phyloP scores from a whole-genome alignment of 768 basidiomycete genomes.

The Lactarius sp. region DNA sequence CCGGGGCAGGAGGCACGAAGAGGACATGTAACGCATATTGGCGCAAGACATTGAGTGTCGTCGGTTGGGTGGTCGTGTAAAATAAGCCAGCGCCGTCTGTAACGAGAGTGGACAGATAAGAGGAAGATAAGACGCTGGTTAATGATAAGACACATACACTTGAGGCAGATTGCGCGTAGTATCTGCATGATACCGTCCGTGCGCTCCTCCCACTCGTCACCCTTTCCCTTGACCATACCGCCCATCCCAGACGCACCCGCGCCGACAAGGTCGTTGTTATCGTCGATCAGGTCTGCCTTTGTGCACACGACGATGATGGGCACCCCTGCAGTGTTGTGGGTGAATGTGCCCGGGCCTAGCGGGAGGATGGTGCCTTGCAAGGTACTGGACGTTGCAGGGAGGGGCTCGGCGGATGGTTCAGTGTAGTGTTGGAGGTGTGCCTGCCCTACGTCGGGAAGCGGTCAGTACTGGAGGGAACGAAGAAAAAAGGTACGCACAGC shows the following conservation, averaged over 20 bases:
- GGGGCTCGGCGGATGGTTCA: conserved; percentile 67
- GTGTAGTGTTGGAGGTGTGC: conserved; percentile 83
- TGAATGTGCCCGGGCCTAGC: conserved; percentile 77
- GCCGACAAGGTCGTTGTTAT: conserved; percentile 63
- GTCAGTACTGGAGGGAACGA: neutral
- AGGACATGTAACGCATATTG: conserved; percentile 81
- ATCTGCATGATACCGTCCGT: conserved; percentile 95
- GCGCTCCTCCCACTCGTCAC: conserved; percentile 90
- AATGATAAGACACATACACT: conserved; percentile 55
- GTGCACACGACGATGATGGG: conserved; percentile 88
- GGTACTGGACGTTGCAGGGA: conserved; percentile 54
- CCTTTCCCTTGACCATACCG: conserved; percentile 87
- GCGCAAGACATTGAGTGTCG: conserved; percentile 68
- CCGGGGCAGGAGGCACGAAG: conserved; percentile 67
- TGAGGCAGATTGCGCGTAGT: conserved; percentile 86
- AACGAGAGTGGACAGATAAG: neutral
- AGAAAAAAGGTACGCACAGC: conserved; percentile 49
- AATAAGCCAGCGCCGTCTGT: conserved; percentile 89
- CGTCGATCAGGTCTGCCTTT: conserved; percentile 91
- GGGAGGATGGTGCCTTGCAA: conserved; percentile 71
- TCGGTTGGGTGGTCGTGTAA: conserved; percentile 81
- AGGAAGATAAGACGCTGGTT: conserved; percentile 2
- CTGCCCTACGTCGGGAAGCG: conserved; percentile 54
- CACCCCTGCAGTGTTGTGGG: conserved; percentile 80
- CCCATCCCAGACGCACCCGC: conserved; percentile 78